Conservation (phyloP, 306 rosid genomes). For the Gastrolobium bilobum region DNA sequence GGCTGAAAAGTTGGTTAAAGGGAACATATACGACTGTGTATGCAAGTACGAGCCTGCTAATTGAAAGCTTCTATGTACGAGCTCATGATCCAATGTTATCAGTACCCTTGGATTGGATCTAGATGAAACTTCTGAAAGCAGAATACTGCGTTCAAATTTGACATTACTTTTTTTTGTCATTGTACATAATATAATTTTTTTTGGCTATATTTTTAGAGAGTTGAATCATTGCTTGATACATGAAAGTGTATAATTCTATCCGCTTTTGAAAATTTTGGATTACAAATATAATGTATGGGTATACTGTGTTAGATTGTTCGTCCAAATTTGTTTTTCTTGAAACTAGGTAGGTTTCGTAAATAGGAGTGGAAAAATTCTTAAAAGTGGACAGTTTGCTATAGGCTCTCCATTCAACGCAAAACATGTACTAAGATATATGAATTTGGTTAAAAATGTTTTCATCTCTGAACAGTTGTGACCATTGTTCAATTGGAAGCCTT, state of each 20-base stretch:
- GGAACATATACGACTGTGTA: slow-evolving; percentile 71
- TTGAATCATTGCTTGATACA: slow-evolving; percentile 14
- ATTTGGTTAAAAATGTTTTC: too few species aligned
- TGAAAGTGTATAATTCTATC: background rate
- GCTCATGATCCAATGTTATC: background rate
- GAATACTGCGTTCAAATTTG: background rate
- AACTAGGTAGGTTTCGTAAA: background rate
- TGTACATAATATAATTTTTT: background rate
- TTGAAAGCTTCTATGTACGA: slow-evolving; percentile 32
- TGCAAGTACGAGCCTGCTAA: slow-evolving; percentile 70
- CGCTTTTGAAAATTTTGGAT: background rate
- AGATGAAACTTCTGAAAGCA: slow-evolving; percentile 23
- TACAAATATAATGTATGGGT: background rate
- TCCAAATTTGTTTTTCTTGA: background rate
- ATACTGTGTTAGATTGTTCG: background rate
- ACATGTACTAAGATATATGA: too few species aligned
- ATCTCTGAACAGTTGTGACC: too few species aligned
- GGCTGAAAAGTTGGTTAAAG: slow-evolving; percentile 71
- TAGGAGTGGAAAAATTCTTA: background rate
- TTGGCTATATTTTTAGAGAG: background rate
- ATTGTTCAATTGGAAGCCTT: background rate
- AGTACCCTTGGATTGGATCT: slow-evolving; percentile 28
- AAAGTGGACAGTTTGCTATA: background rate
- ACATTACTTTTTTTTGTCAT: background rate
- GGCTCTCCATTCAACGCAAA: background rate